Evolutionary conservation across 1,139 yeast species (phyloP), one percentile per base, ranked within the genome.

Genomic region (Sugiyamaella grinbergsii): DNA sequence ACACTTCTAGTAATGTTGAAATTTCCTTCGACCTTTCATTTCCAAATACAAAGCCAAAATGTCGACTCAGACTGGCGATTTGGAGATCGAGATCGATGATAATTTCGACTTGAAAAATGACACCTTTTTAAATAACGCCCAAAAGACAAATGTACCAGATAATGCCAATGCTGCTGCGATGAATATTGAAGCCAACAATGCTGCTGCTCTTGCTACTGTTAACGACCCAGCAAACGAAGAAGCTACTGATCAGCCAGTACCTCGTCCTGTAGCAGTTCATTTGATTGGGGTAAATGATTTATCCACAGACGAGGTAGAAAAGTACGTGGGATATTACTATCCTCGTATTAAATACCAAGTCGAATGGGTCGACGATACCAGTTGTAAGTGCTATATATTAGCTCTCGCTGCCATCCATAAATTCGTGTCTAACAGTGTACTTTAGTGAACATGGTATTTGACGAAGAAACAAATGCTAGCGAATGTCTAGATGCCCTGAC

Each of bases 311-410:
- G 85, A 83, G 51, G 79, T 85, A 55, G 80, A 81, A 61, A 67
- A 74, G 15, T 85, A 75, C 61, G 67, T 83, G 15, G 79, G 79
- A 49, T 68, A 71, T 51, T 77, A 79, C 60, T 62, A 81, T 45
- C 79, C 79, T 58, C 67, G 60, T 22, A 60, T 58, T 18, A 65
- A 65, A 18, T 82, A 78, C 64, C 69, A 72, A 47, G 67, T 84
- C 23, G 83, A 85, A 61, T 85, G 94, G 94, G 76, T 85, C 42
- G 80, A 85, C 62, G 94, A 85, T 63, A 63, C 77, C 13, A 71
- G 80, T 1, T 76, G 66, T 63, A 60, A 37, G 62, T 47, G n/a
- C 22, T 7, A 26, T 15, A 31, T 18, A 34, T 26, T 23, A 39
- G 20, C n/a, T n/a, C n/a, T n/a, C n/a, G n/a, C n/a, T n/a, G n/a